Evolutionary conservation across 2,329 filamentous ascomycete genomes (phyloP).

Genomic region (Aspergillus niger): DNA sequence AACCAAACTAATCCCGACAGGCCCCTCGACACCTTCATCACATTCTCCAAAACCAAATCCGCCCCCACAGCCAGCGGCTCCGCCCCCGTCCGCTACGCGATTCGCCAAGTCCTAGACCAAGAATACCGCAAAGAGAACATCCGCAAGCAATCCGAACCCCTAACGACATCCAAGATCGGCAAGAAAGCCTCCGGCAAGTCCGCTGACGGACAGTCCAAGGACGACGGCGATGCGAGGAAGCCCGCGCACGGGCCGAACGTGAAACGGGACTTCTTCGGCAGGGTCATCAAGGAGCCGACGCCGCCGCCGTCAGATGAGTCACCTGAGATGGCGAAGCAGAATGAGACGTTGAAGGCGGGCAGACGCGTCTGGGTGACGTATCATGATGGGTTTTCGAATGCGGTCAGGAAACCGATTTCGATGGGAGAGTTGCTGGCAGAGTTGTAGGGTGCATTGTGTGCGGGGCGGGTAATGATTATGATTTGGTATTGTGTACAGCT

Average conservation of each 20-base stretch:
- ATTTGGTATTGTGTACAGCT: neutral
- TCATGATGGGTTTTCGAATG: slow-evolving; percentile 89
- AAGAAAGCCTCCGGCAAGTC: slow-evolving; percentile 27
- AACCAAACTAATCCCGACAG: slow-evolving; percentile 34
- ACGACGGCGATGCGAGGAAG: slow-evolving; percentile 20
- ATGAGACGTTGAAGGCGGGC: slow-evolving; percentile 44
- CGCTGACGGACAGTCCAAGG: slow-evolving; percentile 36
- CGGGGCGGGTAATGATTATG: slow-evolving; percentile 1
- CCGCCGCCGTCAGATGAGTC: slow-evolving; percentile 36
- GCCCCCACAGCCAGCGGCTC: slow-evolving; percentile 55
- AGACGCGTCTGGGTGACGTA: slow-evolving; percentile 82
- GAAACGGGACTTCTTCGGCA: slow-evolving; percentile 84
- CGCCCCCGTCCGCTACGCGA: slow-evolving; percentile 82
- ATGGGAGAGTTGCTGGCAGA: slow-evolving; percentile 71
- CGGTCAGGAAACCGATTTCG: slow-evolving; percentile 83
- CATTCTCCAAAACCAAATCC: slow-evolving; percentile 55
- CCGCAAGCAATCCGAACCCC: slow-evolving; percentile 65
- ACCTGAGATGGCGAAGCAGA: slow-evolving; percentile 27
- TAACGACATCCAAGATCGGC: slow-evolving; percentile 36
- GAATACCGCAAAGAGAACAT: slow-evolving; percentile 76
- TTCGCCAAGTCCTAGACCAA: slow-evolving; percentile 89
- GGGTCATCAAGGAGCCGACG: slow-evolving; percentile 59
- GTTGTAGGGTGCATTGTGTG: slow-evolving; percentile 24
- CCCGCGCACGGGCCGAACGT: slow-evolving; percentile 44
- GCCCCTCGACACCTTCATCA: slow-evolving; percentile 73